phyloP scores from a whole-genome alignment of 768 basidiomycete genomes.

The Pleurotus cornucopiae region DNA sequence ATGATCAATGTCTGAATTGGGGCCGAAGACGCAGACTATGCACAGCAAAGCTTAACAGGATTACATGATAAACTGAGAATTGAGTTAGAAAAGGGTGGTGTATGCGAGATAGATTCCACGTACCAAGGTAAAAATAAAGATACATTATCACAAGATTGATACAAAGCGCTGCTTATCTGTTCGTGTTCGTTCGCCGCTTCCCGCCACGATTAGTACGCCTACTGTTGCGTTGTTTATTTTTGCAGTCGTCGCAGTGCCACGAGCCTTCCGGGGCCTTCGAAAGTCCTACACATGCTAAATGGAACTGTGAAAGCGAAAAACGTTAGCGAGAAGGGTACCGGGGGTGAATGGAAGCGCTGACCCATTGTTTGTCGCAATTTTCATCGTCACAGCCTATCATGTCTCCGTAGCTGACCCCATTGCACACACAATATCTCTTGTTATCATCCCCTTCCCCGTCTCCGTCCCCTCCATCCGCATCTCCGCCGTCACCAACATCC shows the following conservation, averaged over 20 bases:
- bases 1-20: too few species aligned
- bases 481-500: conserved; percentile 15
- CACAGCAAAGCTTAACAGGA: too few species aligned
- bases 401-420: conserved; percentile 82
- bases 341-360: conserved; percentile 36
- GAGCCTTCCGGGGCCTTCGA: conserved; percentile 59
- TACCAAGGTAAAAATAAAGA: too few species aligned
- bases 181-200: conserved; percentile 29
- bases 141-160: too few species aligned
- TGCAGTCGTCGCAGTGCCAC: conserved; percentile 76
- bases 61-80: too few species aligned
- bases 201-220: conserved; percentile 51
- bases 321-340: conserved; percentile 4
- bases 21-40: too few species aligned
- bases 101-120: too few species aligned
- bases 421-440: conserved; percentile 81
- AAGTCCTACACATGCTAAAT: conserved; percentile 71
- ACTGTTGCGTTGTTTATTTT: conserved; percentile 42
- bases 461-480: conserved; percentile 50
- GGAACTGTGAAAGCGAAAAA: conserved; percentile 51
- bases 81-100: too few species aligned
- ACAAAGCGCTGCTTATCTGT: background rate
- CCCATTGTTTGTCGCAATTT: conserved; percentile 86
- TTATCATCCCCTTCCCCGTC: conserved; percentile 60
- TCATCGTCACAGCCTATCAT: conserved; percentile 93